Base-by-base conservation (phyloP, 2,329 filamentous ascomycete genomes). In the Periconia sp. region DNA sequence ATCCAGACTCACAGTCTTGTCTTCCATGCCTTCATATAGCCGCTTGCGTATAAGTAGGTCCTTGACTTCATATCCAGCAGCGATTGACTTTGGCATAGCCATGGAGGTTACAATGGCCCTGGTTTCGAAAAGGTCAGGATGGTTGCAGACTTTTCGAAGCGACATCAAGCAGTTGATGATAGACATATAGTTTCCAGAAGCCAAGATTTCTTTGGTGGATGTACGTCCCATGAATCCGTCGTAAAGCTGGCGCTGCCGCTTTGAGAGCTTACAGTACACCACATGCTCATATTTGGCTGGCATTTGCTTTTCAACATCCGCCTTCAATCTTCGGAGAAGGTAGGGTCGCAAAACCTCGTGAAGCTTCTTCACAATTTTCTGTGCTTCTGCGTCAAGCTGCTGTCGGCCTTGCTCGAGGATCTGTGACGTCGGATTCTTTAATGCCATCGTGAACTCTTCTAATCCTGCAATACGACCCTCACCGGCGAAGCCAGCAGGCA, bases 111-210 rank as follows among this genome's bases (percentile, higher is more conserved):
- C 94, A 60, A 99, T 97, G 1, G 91, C 92, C 12, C 94, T 84
- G 46, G 95, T 95, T 56, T 97, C 88, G 61, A 99, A 99, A 7
- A 99, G 79, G 71, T 99, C 94, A 0, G 94, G 95, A 64, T 99
- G 94, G 57, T 99, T 99, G 78, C 94, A 99, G 37, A 99, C 95
- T 68, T 97, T 96, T 35, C 94, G 85, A 39, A 99, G 78, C 66
- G 96, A 94, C 91, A 99, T 96, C 37, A 99, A 75, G 69, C 95
- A 97, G 67, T 96, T 96, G 72, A 97, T 97, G 66, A 99, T 96
- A 13, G 91, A 96, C 52, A 99, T 83, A 67, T 96, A 96, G 61
- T 97, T 99, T 19, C 94, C 94, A 1, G 89, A 95, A 3, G 89
- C 83, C 13, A 99, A 77, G 0, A 92, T 96, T 46, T 90, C 87